Evolutionary conservation across 2,329 filamentous ascomycete genomes (phyloP), one percentile per base, ranked within the genome.

Genomic region (Colletotrichum lentis): DNA sequence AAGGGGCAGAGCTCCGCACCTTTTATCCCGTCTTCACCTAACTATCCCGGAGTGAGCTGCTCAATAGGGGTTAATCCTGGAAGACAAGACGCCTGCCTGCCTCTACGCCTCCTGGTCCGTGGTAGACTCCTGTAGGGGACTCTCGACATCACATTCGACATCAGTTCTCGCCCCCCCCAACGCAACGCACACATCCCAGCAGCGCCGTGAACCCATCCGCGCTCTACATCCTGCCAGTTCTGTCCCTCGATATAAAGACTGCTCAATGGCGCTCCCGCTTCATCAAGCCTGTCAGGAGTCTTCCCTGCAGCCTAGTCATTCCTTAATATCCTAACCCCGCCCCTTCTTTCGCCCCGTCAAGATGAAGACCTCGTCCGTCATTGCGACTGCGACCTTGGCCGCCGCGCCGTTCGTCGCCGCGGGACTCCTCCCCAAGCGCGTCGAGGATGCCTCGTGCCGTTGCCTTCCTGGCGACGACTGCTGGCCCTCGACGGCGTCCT

Each of bases 401-500:
- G 64, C 54, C 46, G 64, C 49, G 46, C 63, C 67, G 46, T 57
- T 69, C 46, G 63, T 52, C 46, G 54, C 67, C 31, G 57, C 67
- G 12, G 63, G 52, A 4, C 49, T 66, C 22, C 66, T 69, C 49
- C 67, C 53, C 39, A 67, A 67, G 58, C 67, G 64, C 52, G 67
- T 50, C 31, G 57, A 55, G 11, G 53, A 62, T 27, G 46, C 57
- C 12, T 55, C 55, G 27, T 85, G 83, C 72, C 79, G 79, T 14
- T 83, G 80, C 74, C 79, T 84, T 46, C 86, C 87, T 0, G 82
- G 81, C 18, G 84, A 88, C 64, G n/a, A 70, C 1, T 82, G 80
- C 72, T 90, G 87, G 86, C 88, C 88, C 0, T 75, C 76, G 0
- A 24, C 70, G 0, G 53, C 72, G 1, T 74, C 76, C 5, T 90